These are phyloP conservation scores for Talaromyces verruculosus DNA, from an alignment of 2,329 filamentous ascomycete species.

Conservation along the genomic window DNA sequence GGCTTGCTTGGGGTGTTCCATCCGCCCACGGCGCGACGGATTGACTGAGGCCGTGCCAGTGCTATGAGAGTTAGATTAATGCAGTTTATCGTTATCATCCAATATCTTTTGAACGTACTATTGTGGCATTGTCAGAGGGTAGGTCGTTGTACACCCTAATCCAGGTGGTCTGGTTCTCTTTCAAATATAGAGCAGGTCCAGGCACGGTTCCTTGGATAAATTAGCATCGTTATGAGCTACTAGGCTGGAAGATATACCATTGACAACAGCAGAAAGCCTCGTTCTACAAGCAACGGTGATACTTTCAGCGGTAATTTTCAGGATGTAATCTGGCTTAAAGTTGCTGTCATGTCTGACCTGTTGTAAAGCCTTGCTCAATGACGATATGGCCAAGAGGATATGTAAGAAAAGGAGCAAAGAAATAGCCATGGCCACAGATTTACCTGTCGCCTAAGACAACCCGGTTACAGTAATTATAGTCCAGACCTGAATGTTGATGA, in stretches of 20 bases:
- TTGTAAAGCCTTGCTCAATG: not conserved
- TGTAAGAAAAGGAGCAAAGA: not conserved
- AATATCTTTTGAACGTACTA: constrained; percentile 39
- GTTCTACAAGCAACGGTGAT: constrained; percentile 17
- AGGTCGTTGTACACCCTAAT: constrained; percentile 62
- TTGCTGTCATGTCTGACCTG: constrained; percentile 13
- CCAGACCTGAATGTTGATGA: not conserved
- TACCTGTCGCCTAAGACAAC: not conserved
- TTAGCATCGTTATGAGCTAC: not conserved
- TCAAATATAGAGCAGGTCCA: constrained; percentile 17
- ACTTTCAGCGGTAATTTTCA: constrained; percentile 4
- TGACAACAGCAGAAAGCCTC: constrained; percentile 15
- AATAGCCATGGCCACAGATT: not conserved
- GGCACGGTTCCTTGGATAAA: not conserved
- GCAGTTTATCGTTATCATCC: not conserved
- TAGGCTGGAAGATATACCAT: not conserved
- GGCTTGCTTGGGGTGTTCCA: constrained; percentile 59
- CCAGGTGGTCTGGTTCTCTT: constrained; percentile 39
- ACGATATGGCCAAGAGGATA: constrained; percentile 3
- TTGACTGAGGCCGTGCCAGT: constrained; percentile 67
- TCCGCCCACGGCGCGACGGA: constrained; percentile 63
- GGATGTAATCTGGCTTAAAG: constrained; percentile 17
- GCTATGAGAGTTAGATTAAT: constrained; percentile 40
- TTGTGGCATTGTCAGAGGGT: constrained; percentile 55
- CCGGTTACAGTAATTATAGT: not conserved